Base-by-base conservation (phyloP, 805 yeast genomes). In the Kuraishia borneana region DNA sequence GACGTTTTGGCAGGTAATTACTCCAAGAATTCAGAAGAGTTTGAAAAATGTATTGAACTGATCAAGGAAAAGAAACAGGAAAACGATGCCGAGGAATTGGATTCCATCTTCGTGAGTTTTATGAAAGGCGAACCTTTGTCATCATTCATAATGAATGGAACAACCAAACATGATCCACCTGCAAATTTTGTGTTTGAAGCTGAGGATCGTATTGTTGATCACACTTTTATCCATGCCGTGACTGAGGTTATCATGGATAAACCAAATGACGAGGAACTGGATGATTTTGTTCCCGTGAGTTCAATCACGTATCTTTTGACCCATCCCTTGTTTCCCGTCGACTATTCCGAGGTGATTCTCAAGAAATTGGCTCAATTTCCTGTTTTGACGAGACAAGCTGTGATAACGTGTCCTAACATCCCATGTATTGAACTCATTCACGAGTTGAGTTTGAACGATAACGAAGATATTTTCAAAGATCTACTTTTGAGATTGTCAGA, bases 301-400 rank as follows among this genome's bases (percentile, higher is more conserved):
- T 63, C 85, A 2, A 54, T 84, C 32, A 70, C 80, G 1, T 88
- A 83, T 48, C 63, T 88, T 22, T 63, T 89, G 41, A 82, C 95
- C 2, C 95, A 89, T 58, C 96, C 96, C 13, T 58, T 84, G 14
- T 87, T 80, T 56, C 96, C 96, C 7, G 54, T 61, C 12, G 58
- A 64, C 14, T 69, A 65, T 39, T 63, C 83, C 7, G 54, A 58
- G 4, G 76, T 75, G 2, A 52, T 88, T 30, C 56, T 89, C 30
- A 48, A 61, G 12, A 60, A 57, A 26, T 59, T 84, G 19, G 64
- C 66, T 31, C 56, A 68, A 8, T 63, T 69, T 39, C 77, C 84
- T 25, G 70, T 81, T 39, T 63, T 87, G 37, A 66, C 80, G 53
- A 74, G 85, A 56, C 95, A 83, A 53, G 89, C 94, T 1, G 70